Percentiles rank a stretch among this genome's conserved stretches.
Evolutionary conservation across 306 rosid species (phyloP).

Genomic region (Astragalus glycyphyllos): DNA sequence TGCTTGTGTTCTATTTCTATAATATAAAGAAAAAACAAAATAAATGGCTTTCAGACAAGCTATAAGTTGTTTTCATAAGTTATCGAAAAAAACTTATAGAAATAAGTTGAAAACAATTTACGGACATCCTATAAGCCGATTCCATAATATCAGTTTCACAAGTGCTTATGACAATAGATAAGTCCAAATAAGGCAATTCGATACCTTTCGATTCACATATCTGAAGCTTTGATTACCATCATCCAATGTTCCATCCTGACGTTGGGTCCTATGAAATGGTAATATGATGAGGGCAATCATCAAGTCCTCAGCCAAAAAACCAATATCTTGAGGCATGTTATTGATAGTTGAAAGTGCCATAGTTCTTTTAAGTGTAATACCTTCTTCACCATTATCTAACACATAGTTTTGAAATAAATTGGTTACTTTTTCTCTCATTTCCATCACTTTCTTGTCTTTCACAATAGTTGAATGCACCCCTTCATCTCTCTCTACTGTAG

Average conservation of each 20-base stretch:
- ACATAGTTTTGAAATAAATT: slow-evolving; percentile 57
- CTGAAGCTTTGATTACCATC: slow-evolving; percentile 70
- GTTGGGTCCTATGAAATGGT: slow-evolving; percentile 81
- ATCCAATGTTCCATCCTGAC: slow-evolving; percentile 63
- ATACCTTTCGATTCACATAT: slow-evolving; percentile 88
- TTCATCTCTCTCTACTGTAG: slow-evolving; percentile 54
- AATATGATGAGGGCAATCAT: slow-evolving; percentile 72
- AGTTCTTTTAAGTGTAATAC: slow-evolving; percentile 62
- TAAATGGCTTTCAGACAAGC: too few relatives aligned
- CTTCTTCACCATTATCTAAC: slow-evolving; percentile 54
- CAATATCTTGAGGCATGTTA: slow-evolving; percentile 66
- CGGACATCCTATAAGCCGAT: too few relatives aligned
- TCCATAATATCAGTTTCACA: too few relatives aligned
- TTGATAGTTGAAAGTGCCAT: slow-evolving; percentile 65
- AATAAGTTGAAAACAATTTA: too few relatives aligned
- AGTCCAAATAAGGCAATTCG: background rate
- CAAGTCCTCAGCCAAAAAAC: slow-evolving; percentile 77
- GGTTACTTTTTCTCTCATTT: slow-evolving; percentile 69
- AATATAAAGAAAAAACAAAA: too few relatives aligned
- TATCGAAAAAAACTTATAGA: too few relatives aligned
- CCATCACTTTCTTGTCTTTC: slow-evolving; percentile 53
- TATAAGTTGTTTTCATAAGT: too few relatives aligned
- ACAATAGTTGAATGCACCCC: slow-evolving; percentile 55
- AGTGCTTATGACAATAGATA: too few relatives aligned
- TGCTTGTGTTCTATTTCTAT: too few relatives aligned